These are phyloP conservation scores for Fusarium austroafricanum DNA, from an alignment of 2,329 filamentous ascomycete genomes.

Conservation along the genomic window DNA sequence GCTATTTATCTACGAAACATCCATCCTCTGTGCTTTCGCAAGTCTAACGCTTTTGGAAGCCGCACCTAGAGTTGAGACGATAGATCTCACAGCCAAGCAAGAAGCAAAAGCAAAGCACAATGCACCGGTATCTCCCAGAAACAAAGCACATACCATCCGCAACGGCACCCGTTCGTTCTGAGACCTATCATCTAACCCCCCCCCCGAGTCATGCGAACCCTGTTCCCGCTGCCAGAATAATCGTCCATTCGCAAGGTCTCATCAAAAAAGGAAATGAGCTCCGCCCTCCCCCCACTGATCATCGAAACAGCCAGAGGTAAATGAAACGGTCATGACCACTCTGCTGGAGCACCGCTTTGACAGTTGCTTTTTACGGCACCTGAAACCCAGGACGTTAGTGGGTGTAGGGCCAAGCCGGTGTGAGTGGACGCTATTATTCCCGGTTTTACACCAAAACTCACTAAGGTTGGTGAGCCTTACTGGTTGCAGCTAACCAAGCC, in stretches of 20 bases:
- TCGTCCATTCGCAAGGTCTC: constrained; percentile 7
- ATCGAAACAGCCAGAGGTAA: constrained; percentile 13
- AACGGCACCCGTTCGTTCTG: neutral
- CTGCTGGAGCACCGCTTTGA: constrained; percentile 15
- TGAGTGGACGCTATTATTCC: constrained; percentile 15
- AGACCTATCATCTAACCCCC: neutral
- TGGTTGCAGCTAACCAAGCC: neutral
- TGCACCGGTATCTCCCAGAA: neutral
- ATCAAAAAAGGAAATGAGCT: constrained; percentile 20
- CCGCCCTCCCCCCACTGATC: constrained; percentile 19
- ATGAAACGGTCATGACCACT: constrained; percentile 17
- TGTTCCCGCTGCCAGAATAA: neutral
- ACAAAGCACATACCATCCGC: neutral
- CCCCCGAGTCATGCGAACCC: constrained; percentile 4
- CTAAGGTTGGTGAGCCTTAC: neutral
- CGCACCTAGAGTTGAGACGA: neutral
- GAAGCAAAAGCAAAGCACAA: neutral
- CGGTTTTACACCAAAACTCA: constrained; percentile 12
- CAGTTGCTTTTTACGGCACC: constrained; percentile 10
- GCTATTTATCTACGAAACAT: constrained; percentile 14
- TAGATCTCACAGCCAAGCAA: neutral
- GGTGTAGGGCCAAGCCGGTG: neutral
- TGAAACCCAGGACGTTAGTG: constrained; percentile 10
- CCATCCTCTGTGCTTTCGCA: constrained; percentile 4
- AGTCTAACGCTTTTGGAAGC: constrained; percentile 15